Conservation (phyloP, 2,329 filamentous ascomycete genomes). For the Trichothecium sympodiale region DNA sequence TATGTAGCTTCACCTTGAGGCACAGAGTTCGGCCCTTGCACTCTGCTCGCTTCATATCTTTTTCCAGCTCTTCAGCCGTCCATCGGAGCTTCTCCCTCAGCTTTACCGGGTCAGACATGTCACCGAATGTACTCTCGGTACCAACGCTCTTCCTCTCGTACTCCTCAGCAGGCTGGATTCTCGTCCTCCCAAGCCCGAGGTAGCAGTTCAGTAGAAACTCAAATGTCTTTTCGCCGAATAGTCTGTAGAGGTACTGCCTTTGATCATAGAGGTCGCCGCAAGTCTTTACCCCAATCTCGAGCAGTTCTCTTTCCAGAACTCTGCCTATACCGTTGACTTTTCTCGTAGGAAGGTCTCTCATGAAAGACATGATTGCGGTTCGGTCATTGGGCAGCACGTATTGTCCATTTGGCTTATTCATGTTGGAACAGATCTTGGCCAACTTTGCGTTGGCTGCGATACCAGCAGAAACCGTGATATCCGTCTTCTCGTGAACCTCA, state of each 20-base stretch:
- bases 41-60: slow-evolving; percentile 67
- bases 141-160: slow-evolving; percentile 90
- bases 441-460: slow-evolving; percentile 89
- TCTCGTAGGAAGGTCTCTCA: slow-evolving; percentile 69
- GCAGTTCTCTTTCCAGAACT: slow-evolving; percentile 83
- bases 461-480: slow-evolving; percentile 84
- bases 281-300: slow-evolving; percentile 75
- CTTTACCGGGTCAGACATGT: slow-evolving; percentile 57
- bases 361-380: slow-evolving; percentile 69
- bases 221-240: slow-evolving; percentile 89
- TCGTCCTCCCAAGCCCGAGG: slow-evolving; percentile 76
- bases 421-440: slow-evolving; percentile 90
- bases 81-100: slow-evolving; percentile 68
- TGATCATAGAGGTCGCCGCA: slow-evolving; percentile 80
- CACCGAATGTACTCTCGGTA: slow-evolving; percentile 83
- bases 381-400: slow-evolving; percentile 66
- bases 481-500: slow-evolving; percentile 64
- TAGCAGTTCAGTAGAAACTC: slow-evolving; percentile 78
- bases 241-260: slow-evolving; percentile 58
- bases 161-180: slow-evolving; percentile 75
- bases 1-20: slow-evolving; percentile 88
- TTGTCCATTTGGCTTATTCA: slow-evolving; percentile 94
- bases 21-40: slow-evolving; percentile 87
- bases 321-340: slow-evolving; percentile 95
- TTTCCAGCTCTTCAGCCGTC: slow-evolving; percentile 77